Conservation (phyloP, 2,329 filamentous ascomycete genomes). For the Endoconidiophora polonica region DNA sequence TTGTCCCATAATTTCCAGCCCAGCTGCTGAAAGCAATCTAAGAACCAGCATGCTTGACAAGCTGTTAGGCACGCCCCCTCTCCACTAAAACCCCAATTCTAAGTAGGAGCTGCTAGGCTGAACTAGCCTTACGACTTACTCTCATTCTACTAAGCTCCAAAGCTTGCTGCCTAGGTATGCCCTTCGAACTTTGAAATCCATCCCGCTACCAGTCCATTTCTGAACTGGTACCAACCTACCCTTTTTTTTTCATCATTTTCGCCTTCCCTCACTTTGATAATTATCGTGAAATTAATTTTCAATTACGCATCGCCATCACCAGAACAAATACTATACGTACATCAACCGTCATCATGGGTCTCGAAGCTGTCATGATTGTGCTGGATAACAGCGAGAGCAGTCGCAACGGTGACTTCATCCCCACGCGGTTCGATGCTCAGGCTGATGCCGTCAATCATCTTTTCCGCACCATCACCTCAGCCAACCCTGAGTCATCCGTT, state of each 20-base stretch:
- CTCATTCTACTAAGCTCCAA: constrained; percentile 23
- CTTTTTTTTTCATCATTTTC: background rate
- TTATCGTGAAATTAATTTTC: background rate
- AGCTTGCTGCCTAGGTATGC: constrained; percentile 7
- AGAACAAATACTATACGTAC: background rate
- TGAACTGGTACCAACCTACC: background rate
- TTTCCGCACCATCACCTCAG: constrained; percentile 87
- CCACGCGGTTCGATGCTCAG: constrained; percentile 91
- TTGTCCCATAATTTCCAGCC: too few species aligned
- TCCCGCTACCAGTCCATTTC: constrained; percentile 3
- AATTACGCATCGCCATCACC: background rate
- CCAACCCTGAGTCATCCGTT: constrained; percentile 91
- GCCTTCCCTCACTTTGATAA: background rate
- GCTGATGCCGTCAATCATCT: constrained; percentile 87
- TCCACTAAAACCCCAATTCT: background rate
- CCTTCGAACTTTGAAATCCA: too few species aligned
- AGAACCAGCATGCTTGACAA: background rate
- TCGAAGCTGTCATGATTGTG: constrained; percentile 99
- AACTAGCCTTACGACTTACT: constrained; percentile 12
- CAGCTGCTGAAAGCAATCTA: too few species aligned
- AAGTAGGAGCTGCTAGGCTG: constrained; percentile 10
- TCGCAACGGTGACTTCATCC: constrained; percentile 84
- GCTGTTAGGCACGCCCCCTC: background rate
- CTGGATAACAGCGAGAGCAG: constrained; percentile 99
- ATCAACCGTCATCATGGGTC: constrained; percentile 58